Percentiles rank a stretch among this genome's conserved stretches.
These are phyloP conservation scores for Vanderwaltozyma tropicalis DNA, from an alignment of 805 yeast genomes.

Conservation along the genomic window DNA sequence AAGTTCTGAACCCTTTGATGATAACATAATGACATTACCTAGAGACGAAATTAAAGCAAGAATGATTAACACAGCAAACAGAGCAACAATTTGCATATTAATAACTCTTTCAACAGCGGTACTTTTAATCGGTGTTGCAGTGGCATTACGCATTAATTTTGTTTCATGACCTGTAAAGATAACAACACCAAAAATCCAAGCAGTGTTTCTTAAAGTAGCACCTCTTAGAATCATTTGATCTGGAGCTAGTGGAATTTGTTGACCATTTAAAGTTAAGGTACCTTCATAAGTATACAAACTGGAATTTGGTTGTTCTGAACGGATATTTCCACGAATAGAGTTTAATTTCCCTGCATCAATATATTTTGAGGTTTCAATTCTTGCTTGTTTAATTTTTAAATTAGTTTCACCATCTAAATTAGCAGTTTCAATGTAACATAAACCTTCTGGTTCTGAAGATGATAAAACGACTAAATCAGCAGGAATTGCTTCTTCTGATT, in stretches of 20 bases:
- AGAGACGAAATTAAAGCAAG: slow-evolving; percentile 72
- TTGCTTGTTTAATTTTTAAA: slow-evolving; percentile 85
- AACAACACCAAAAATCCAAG: slow-evolving; percentile 89
- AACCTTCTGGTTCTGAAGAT: slow-evolving; percentile 96
- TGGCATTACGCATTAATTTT: slow-evolving; percentile 94
- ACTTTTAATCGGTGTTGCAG: slow-evolving; percentile 94
- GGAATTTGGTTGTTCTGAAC: slow-evolving; percentile 89
- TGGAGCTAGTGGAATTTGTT: slow-evolving; percentile 65
- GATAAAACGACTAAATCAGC: slow-evolving; percentile 80
- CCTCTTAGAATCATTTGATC: slow-evolving; percentile 91
- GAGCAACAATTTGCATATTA: slow-evolving; percentile 80
- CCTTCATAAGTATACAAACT: slow-evolving; percentile 94
- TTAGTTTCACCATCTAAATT: slow-evolving; percentile 97
- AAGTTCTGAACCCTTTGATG: slow-evolving; percentile 40
- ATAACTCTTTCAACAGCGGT: slow-evolving; percentile 95
- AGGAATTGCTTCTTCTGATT: slow-evolving; percentile 84
- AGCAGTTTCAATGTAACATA: slow-evolving; percentile 95
- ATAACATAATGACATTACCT: slow-evolving; percentile 73
- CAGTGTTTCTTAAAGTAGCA: slow-evolving; percentile 88
- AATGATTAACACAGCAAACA: slow-evolving; percentile 68
- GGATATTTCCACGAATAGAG: slow-evolving; percentile 45
- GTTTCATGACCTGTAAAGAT: slow-evolving; percentile 98
- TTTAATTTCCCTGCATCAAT: slow-evolving; percentile 55
- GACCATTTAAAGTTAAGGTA: slow-evolving; percentile 47
- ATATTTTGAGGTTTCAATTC: slow-evolving; percentile 61